phyloP scores from a whole-genome alignment of 352 stramenopile genomes.

The Phytophthora sp. region DNA sequence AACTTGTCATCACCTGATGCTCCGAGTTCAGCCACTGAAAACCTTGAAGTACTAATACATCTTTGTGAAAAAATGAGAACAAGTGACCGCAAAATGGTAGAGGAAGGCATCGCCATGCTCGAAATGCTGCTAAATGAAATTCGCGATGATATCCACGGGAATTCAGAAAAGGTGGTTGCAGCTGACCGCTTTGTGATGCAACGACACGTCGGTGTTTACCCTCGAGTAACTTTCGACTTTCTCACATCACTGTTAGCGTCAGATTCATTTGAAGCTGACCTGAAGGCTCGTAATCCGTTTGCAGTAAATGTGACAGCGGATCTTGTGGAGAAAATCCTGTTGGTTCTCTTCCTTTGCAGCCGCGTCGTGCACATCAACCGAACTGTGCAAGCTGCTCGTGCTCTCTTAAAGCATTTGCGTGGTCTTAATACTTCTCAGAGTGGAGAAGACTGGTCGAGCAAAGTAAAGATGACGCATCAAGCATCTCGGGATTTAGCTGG shows the following conservation, averaged over 20 bases:
- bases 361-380: constrained; percentile 88
- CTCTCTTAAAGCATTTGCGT: constrained; percentile 31
- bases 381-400: constrained; percentile 59
- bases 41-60: constrained; percentile 57
- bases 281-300: constrained; percentile 78
- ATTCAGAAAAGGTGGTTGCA: constrained; percentile 18
- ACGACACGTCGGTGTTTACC: constrained; percentile 63
- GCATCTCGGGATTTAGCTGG: constrained; percentile 84
- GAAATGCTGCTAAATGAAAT: constrained; percentile 65
- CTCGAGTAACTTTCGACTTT: constrained; percentile 78
- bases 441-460: constrained; percentile 30
- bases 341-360: constrained; percentile 75
- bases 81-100: constrained; percentile 59
- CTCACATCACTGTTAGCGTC: constrained; percentile 77
- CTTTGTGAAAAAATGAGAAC: constrained; percentile 55
- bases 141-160: constrained; percentile 29
- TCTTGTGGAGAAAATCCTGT: constrained; percentile 59
- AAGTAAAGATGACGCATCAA: constrained; percentile 75
- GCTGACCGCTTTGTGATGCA: constrained; percentile 64
- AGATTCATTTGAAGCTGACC: constrained; percentile 58
- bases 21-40: constrained; percentile 23
- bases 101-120: constrained; percentile 56
- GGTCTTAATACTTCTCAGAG: constrained; percentile 1
- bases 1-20: constrained; percentile 33
- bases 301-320: constrained; percentile 29